These are phyloP conservation scores for Sarocladium brachiariae DNA, from an alignment of 2,329 filamentous ascomycete species.

Conservation along the genomic window DNA sequence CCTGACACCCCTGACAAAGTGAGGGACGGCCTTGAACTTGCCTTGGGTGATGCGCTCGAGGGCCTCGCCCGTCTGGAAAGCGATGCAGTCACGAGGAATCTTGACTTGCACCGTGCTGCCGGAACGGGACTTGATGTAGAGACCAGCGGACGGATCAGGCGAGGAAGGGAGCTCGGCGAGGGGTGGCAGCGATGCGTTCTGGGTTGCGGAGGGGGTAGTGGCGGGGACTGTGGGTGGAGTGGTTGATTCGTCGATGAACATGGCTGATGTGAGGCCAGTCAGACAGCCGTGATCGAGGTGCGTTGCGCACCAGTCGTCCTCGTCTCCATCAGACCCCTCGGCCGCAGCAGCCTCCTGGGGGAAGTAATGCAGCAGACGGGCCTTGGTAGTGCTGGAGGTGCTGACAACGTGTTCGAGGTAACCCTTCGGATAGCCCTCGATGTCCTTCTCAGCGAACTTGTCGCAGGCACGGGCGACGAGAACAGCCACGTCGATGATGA, in stretches of 20 bases:
- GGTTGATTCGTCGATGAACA: conserved; percentile 80
- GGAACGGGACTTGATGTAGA: conserved; percentile 88
- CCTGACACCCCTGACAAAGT: conserved; percentile 79
- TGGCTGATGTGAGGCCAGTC: conserved; percentile 87
- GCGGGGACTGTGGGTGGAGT: conserved; percentile 28
- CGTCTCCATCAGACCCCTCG: conserved; percentile 32
- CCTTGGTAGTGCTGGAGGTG: conserved; percentile 83
- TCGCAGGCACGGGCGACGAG: conserved; percentile 90
- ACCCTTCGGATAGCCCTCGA: conserved; percentile 65
- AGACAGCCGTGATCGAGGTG: conserved; percentile 90
- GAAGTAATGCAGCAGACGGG: conserved; percentile 87
- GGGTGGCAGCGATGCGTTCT: conserved; percentile 32
- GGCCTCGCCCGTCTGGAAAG: conserved; percentile 92
- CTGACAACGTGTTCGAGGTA: conserved; percentile 85
- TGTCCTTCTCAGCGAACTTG: conserved; percentile 71
- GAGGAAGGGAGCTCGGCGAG: conserved; percentile 67
- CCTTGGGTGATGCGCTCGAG: conserved; percentile 87
- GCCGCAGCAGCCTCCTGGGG: conserved; percentile 39
- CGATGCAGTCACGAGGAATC: conserved; percentile 85
- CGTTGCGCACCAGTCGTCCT: conserved; percentile 92
- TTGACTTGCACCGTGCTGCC: conserved; percentile 82
- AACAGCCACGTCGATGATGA: conserved; percentile 86
- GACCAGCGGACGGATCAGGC: conserved; percentile 75
- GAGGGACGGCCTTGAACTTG: conserved; percentile 87
- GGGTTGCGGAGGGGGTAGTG: conserved; percentile 16